Percentiles rank a stretch among this genome's conserved stretches.
Evolutionary conservation across 805 yeast species (phyloP).

Genomic region (Monosporozyma aquatica): DNA sequence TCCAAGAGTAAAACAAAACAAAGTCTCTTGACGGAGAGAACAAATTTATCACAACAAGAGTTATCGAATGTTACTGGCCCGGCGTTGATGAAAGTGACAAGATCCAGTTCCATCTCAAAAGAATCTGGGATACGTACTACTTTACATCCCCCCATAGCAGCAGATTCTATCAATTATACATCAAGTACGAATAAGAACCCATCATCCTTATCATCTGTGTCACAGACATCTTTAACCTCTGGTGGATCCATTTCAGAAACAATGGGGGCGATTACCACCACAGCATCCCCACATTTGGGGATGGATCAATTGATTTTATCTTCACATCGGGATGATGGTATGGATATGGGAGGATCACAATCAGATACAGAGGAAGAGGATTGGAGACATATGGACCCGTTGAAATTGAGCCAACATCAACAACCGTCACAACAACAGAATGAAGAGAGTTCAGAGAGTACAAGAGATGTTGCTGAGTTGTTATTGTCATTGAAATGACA

Average conservation of each 20-base stretch:
- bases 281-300: neutral
- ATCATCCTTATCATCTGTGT: conserved; percentile 13
- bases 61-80: neutral
- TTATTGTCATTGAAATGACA: conserved; percentile 1
- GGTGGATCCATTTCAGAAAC: neutral
- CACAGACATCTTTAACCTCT: conserved; percentile 6
- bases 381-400: conserved; percentile 88
- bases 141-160: conserved; percentile 20
- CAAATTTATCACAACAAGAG: too few relatives aligned
- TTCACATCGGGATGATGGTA: conserved; percentile 8
- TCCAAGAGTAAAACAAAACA: neutral
- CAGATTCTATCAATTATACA: too few relatives aligned
- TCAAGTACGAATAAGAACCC: too few relatives aligned
- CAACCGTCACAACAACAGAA: too few relatives aligned
- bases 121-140: conserved; percentile 29
- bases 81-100: neutral
- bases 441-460: conserved; percentile 3
- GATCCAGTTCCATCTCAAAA: conserved; percentile 26
- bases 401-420: conserved; percentile 37
- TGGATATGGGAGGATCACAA: too few relatives aligned
- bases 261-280: neutral
- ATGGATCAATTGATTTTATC: neutral
- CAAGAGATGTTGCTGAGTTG: conserved; percentile 2
- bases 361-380: conserved; percentile 95
- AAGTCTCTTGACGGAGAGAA: conserved; percentile 9